Conservation (phyloP, 106 monocot genomes). For the Ottelia alismoides region DNA sequence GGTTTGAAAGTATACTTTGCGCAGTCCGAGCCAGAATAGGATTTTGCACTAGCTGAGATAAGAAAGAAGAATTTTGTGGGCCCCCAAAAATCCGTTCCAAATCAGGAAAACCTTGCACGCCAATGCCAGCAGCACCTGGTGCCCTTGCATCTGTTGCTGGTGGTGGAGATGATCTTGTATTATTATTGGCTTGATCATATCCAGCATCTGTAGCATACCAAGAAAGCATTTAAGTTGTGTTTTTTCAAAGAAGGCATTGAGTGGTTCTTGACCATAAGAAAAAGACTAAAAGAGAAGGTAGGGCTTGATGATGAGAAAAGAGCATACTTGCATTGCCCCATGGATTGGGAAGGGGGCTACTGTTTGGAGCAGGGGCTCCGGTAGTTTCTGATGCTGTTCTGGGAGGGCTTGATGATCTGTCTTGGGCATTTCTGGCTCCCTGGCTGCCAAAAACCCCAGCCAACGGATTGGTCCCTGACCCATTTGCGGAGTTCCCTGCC, state of each 20-base stretch:
- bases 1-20: slow-evolving; percentile 71
- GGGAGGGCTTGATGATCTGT: no score
- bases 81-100: slow-evolving; percentile 50
- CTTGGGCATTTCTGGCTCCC: no score
- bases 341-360: slow-evolving; percentile 90
- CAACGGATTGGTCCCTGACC: slow-evolving; percentile 21
- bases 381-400: slow-evolving; percentile 25
- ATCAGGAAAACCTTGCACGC: slow-evolving; percentile 53
- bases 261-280: no score
- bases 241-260: not conserved
- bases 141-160: slow-evolving; percentile 25
- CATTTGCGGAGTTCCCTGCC: slow-evolving; percentile 43
- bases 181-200: slow-evolving; percentile 26
- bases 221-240: not conserved
- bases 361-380: slow-evolving; percentile 71
- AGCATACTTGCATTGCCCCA: slow-evolving; percentile 34
- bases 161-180: slow-evolving; percentile 28
- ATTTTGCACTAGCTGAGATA: slow-evolving; percentile 68
- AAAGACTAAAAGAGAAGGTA: no score
- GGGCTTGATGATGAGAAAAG: no score
- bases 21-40: slow-evolving; percentile 68
- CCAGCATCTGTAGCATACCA: no score
- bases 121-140: slow-evolving; percentile 41
- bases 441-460: no score
- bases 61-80: slow-evolving; percentile 33